Evolutionary conservation across 331 rosid genomes (phyloP), one percentile per base, ranked within the genome.

Genomic region (Dryas integrifolia): DNA sequence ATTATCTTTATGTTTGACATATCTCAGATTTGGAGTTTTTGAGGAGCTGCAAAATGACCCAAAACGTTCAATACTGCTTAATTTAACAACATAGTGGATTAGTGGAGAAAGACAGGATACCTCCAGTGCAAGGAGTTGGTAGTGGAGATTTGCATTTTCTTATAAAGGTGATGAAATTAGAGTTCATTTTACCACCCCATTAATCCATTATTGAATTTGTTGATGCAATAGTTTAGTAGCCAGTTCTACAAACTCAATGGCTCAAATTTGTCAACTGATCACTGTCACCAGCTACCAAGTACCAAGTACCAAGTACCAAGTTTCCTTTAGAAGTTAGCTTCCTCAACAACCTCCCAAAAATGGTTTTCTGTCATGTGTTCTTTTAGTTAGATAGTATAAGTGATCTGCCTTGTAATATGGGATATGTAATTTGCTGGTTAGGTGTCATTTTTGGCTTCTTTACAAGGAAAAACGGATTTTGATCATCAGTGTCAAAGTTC

Each of bases 11-110:
- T 50, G 2, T 60, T 51, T 38, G 12, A 51, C 35, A 30, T 30
- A 5, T 70, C 71, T 70, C 89, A 90, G 96, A 80, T 88, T 92
- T 81, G 96, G 98, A 43, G 90, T 86, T 12, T 5, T 2, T 90
- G 98, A 96, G 98, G 88, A 82, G 90, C 95, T 44, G 94, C 98
- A 73, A 88, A 89, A 30, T 30, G 35, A 30, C 35, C 35, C 35
- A 30, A 30, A 30, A 30, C 35, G 35, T 30, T 2, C 95, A 40
- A 75, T 90, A 68, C 75, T 86, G 61, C 84, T 92, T 62, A 89
- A 92, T 75, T 71, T 88, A 81, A 81, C 92, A 35, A 80, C 85
- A 16, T 92, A 89, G 72, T 30, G 35, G 35, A 30, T 75, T 88
- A 66, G 95, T 86, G 70, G 95, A 84, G 80, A 95, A 88, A 73